These are phyloP conservation scores for Acacia acuminata DNA, from an alignment of 306 rosid species.

Conservation along the genomic window DNA sequence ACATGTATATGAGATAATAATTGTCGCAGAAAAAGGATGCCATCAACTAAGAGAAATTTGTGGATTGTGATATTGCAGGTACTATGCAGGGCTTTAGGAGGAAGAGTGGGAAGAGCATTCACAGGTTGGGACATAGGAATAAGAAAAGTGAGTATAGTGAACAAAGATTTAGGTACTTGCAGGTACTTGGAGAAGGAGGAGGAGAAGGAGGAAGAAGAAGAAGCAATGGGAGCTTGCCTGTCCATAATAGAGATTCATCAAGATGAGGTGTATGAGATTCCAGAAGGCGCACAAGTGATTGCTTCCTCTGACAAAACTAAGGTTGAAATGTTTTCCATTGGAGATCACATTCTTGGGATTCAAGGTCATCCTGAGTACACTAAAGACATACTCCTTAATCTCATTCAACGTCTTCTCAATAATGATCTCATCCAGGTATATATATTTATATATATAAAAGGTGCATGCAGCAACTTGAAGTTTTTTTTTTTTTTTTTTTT, in stretches of 20 bases:
- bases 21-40: too few relatives aligned
- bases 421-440: constrained; percentile 51
- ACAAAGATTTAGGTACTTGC: neutral
- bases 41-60: too few relatives aligned
- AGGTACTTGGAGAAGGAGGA: neutral
- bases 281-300: constrained; percentile 58
- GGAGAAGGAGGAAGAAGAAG: neutral
- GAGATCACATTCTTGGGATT: constrained; percentile 60
- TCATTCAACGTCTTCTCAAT: constrained; percentile 59
- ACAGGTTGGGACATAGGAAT: constrained; percentile 76
- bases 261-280: constrained; percentile 73
- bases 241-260: constrained; percentile 63
- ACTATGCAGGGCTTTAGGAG: constrained; percentile 75
- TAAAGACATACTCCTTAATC: constrained; percentile 55
- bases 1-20: too few relatives aligned
- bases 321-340: constrained; percentile 68
- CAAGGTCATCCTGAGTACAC: constrained; percentile 79
- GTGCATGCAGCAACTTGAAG: too few relatives aligned
- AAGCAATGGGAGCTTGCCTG: constrained; percentile 42
- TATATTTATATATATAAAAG: neutral
- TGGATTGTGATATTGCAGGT: constrained; percentile 35
- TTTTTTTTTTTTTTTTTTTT: too few relatives aligned
- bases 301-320: constrained; percentile 66
- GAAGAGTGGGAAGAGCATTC: constrained; percentile 56
- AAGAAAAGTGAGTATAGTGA: constrained; percentile 47